Base-by-base conservation (phyloP, 176 grass and related monocot genomes). In the Coix lacrymajobi region DNA sequence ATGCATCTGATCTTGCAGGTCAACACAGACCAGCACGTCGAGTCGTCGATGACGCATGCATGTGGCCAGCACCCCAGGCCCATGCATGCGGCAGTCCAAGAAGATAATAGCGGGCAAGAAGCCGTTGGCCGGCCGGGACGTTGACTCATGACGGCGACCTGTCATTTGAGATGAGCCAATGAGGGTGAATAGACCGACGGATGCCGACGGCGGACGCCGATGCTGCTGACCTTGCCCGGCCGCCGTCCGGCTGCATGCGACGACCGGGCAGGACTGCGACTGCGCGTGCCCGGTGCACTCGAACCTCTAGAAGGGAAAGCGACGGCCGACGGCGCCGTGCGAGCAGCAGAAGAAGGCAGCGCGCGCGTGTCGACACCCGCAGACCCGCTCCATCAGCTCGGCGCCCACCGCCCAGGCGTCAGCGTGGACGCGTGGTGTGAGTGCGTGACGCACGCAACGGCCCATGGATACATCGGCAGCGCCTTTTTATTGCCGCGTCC, bases 251-350 rank as follows among this genome's bases (percentile, higher is more conserved):
- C 33, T 20, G 19, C 33, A 49, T 1, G 28, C 61, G 61, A 66
- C 61, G 41, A 49, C 77, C 77, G 28, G 12, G 11, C 38, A 38
- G 0, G 38, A 36, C 30, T 33, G 30, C 16, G 31, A 8, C 2
- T 3, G 56, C 11, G 37, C 33, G 20, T 40, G 68, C 39, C 68
- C n/a, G n/a, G n/a, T n/a, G n/a, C n/a, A n/a, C n/a, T 69, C 22
- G 19, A 24, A 40, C 43, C 67, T 77, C 57, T 64, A 64, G 58
- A 78, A 64, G 58, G 58, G 66, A 69, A 71, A 71, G 68, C 68
- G 38, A 71, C 68, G 40, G 5, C 57, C 68, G 38, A 71, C 68
- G 40, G 5, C 57, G 57, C 57, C 57, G 24, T 45, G 43, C 43
- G 12, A 1, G 8, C 8, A 6, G 32, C 64, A 29, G 31, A 17